Base-by-base conservation (phyloP, 768 basidiomycete species). In the Phanerodontia chrysosporium region DNA sequence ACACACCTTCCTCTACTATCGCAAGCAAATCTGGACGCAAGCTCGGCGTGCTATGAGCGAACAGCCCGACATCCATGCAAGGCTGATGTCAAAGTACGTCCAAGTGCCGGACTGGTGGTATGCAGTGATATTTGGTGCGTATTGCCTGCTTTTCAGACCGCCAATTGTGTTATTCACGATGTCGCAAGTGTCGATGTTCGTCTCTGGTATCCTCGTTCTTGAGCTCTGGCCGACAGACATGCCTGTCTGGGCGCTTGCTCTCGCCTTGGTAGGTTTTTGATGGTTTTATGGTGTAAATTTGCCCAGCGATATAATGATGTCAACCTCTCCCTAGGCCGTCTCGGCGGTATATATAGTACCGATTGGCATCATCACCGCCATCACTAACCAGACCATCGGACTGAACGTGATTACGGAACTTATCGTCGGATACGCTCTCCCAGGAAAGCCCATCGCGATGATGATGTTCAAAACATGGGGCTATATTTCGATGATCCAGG, bases 21-120 rank as follows among this genome's bases (percentile, higher is more conserved):
- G 89, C 64, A 87, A 89, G 67, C 88, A 90, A 66, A 88, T 93
- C 54, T 87, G 82, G 84, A 74, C 71, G 0, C 89, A 91, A 69
- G 74, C 85, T 29, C 83, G 85, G 48, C 82, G 86, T 51, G 80
- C 89, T 12, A 80, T 92, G 73, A 72, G 80, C 49, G 92, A 92
- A 64, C 89, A 93, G 65, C 86, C 88, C 1, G 92, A 94, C 73
- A 83, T 94, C 60, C 92, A 94, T 65, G 89, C 89, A n/a, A 82
- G 90, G 12, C 76, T 94, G 35, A 94, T 94, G 92, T 75, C 80
- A 13, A 73, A 74, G 51, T 95, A 95, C 68, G 77, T 75, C 1
- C 88, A 87, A 71, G 86, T 93, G 18, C 92, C 91, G 0, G 82
- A 92, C 59, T 92, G 89, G 90, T 94, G 92, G 92, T 94, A 92